Evolutionary conservation across 768 basidiomycete genomes (phyloP), one percentile per base, ranked within the genome.

Genomic region (Mycena capillaripes): DNA sequence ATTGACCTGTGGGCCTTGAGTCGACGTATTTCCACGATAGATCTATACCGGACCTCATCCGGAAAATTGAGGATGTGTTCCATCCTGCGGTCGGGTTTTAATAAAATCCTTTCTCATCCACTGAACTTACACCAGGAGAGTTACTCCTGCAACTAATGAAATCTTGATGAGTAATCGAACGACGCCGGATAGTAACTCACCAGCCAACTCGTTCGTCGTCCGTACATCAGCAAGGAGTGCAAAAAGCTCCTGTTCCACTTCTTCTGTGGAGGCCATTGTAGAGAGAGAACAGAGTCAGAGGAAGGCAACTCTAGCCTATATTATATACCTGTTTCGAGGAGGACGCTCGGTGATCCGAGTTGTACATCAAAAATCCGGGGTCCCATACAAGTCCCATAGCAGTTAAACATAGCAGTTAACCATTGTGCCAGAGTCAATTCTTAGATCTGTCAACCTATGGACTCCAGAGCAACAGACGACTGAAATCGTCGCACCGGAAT

Each of bases 11-110:
- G 32, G 17, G 50, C 17, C 11, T 50, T n/a, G 10, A 38, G 7
- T 2, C 25, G 17, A 10, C 5, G n/a, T 17, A 23, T 50, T 50
- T 4, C 14, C 1, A 11, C 50, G 11, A 11, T 11, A 11, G 25
- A 29, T 40, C 25, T n/a, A 19, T 34, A 14, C 14, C 12, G 34
- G 5, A 68, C 66, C 57, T 68, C 66, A 30, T 59, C 66, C 36
- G 36, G n/a, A 25, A 68, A 68, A 21, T 68, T 68, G 3, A 57
- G 30, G 34, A 68, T 27, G 10, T 68, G 66, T 59, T 59, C 66
- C 29, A 59, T 8, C 29, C 66, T 68, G 38, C 5, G 50, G 27
- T n/a, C 2, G 38, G 34, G 9, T 27, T 14, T 46, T n/a, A 48
- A 27, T 52, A 4, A 38, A 38, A 40, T 14, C 2, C 6, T 40